A percentile compares a stretch with the other conserved stretches of the same genome.
These are phyloP conservation scores for Phytomonas sp. DNA, from an alignment of 208 protist species.

Conservation along the genomic window DNA sequence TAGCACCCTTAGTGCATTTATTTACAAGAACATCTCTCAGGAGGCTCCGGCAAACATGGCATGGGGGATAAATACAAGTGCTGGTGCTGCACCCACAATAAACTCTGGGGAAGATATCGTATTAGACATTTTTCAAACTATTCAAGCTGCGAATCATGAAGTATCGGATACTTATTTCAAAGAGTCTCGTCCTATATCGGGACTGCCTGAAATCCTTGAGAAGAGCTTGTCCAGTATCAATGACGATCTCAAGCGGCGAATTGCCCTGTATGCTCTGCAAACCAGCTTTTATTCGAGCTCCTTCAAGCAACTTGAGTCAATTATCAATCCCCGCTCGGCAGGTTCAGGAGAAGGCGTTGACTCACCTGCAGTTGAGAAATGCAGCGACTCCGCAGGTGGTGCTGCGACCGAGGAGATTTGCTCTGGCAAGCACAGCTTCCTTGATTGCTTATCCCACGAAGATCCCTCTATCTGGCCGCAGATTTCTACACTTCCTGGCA, in stretches of 20 bases:
- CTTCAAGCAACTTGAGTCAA: slow-evolving; percentile 4
- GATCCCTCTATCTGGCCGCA: not conserved
- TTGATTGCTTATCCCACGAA: not conserved
- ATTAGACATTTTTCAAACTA: not conserved
- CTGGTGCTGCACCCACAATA: not conserved
- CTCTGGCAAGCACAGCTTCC: not conserved
- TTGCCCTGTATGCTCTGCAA: slow-evolving; percentile 8
- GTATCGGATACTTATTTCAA: not conserved
- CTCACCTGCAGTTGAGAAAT: not conserved
- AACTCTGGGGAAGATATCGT: not conserved
- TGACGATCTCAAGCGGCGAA: not conserved
- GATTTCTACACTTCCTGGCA: not conserved
- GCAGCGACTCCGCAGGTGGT: not conserved
- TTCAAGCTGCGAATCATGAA: not conserved
- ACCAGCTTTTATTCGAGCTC: not conserved
- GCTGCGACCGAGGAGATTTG: not conserved
- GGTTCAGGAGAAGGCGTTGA: not conserved
- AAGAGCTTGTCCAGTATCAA: not conserved
- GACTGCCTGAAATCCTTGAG: not conserved
- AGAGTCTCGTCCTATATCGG: not conserved
- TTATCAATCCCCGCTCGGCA: not conserved
- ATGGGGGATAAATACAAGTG: not conserved
- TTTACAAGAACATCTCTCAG: slow-evolving; percentile 23
- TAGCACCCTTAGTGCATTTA: slow-evolving; percentile 30
- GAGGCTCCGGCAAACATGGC: slow-evolving; percentile 8